Evolutionary conservation across 345 rosid genomes (phyloP).

Genomic region (Combretum micranthum): DNA sequence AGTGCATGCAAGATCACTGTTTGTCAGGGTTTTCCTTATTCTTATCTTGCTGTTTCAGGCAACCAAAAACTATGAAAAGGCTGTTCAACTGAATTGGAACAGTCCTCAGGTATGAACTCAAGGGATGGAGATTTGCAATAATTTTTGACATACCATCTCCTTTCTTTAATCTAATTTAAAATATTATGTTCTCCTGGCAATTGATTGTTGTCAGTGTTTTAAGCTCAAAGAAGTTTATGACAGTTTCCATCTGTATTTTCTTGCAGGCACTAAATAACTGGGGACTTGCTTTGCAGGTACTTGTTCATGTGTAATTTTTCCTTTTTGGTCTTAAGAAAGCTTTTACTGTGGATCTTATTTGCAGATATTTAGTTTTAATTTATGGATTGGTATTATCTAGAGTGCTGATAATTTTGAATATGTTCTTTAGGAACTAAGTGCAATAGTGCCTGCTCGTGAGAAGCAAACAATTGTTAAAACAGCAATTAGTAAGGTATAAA

Average conservation of each 20-base stretch:
- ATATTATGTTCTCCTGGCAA: neutral
- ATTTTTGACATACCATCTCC: neutral
- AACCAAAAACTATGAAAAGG: conserved; percentile 87
- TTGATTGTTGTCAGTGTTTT: too few species aligned
- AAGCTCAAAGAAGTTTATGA: neutral
- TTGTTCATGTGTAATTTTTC: neutral
- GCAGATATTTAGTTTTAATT: conserved; percentile 3
- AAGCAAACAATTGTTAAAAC: conserved; percentile 86
- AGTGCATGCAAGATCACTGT: neutral
- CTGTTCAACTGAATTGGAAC: conserved; percentile 96
- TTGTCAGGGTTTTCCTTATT: conserved; percentile 4
- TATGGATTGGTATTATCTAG: neutral
- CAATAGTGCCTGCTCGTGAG: conserved; percentile 91
- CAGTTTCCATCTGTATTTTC: conserved; percentile 4
- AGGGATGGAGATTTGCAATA: neutral
- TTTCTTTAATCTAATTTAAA: neutral
- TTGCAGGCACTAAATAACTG: conserved; percentile 94
- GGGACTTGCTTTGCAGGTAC: conserved; percentile 98
- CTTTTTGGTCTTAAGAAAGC: too few species aligned
- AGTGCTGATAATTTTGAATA: conserved; percentile 3
- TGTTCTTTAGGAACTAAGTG: conserved; percentile 78
- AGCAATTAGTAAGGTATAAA: conserved; percentile 88
- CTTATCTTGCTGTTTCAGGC: conserved; percentile 48
- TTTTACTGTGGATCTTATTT: too few species aligned
- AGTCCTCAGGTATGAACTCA: conserved; percentile 74